Percentiles rank a stretch among this genome's conserved stretches.
These are phyloP conservation scores for Talaromyces liani DNA, from an alignment of 495 filamentous ascomycete species.

Conservation along the genomic window DNA sequence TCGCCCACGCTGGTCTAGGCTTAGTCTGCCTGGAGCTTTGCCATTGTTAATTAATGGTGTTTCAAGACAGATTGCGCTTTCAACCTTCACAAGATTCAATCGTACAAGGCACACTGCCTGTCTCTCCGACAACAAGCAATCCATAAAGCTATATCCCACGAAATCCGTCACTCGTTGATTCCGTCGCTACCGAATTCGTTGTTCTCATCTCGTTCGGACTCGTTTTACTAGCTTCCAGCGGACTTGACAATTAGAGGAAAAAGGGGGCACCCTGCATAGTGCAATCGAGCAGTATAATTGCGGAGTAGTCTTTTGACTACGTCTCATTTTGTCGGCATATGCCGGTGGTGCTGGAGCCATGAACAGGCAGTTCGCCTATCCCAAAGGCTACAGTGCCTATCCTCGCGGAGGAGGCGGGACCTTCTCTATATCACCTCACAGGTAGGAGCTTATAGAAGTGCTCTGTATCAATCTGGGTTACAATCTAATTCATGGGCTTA, in stretches of 20 bases:
- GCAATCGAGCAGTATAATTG: not conserved
- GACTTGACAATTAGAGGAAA: not conserved
- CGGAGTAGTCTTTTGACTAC: not conserved
- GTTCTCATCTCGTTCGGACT: not conserved
- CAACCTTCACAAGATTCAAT: not conserved
- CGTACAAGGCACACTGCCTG: not conserved
- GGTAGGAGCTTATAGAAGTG: conserved; percentile 41
- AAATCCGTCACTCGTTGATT: not conserved
- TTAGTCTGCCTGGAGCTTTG: not conserved
- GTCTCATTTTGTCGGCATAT: conserved; percentile 9
- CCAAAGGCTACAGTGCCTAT: conserved; percentile 69
- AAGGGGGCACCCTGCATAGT: not conserved
- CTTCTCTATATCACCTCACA: conserved; percentile 85
- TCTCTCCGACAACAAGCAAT: not conserved
- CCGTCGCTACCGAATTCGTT: not conserved
- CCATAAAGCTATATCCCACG: not conserved
- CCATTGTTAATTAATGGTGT: not conserved
- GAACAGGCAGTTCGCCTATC: conserved; percentile 60
- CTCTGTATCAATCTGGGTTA: conserved; percentile 1
- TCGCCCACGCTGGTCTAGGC: not conserved
- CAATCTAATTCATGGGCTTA: conserved; percentile 8
- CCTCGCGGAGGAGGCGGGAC: conserved; percentile 47
- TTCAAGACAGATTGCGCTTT: not conserved
- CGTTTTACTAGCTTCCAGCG: not conserved
- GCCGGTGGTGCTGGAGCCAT: conserved; percentile 28